These are phyloP conservation scores for Tetrahymena elliotti DNA, from an alignment of 73 alveolate genomes.

Conservation along the genomic window DNA sequence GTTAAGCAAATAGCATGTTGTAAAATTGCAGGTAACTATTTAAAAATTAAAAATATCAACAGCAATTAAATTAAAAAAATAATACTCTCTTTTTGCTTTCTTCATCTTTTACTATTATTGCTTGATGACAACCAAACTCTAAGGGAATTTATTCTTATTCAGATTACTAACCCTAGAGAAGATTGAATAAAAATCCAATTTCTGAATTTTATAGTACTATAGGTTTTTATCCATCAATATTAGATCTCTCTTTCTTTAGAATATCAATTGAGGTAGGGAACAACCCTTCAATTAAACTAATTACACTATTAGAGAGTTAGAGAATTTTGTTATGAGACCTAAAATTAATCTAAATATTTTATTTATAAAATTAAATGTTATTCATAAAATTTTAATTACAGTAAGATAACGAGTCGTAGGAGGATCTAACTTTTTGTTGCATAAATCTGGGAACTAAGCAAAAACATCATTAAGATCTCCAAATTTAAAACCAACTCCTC, in stretches of 20 bases:
- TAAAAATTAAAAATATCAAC: background rate
- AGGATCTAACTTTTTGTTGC: background rate
- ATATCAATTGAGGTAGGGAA: constrained; percentile 71
- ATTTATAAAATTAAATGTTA: background rate
- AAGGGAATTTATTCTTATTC: background rate
- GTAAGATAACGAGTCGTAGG: background rate
- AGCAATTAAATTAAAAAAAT: background rate
- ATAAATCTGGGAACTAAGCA: background rate
- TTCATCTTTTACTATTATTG: constrained; percentile 50
- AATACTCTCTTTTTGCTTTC: constrained; percentile 42
- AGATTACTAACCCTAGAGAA: background rate
- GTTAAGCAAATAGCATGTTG: constrained; percentile 58
- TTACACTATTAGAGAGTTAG: constrained; percentile 62
- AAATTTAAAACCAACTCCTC: constrained; percentile 73
- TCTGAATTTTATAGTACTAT: constrained; percentile 1
- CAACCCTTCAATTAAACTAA: constrained; percentile 47
- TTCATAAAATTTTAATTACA: background rate
- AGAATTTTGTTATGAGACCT: constrained; percentile 65
- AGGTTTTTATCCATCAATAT: constrained; percentile 60
- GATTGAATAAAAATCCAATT: background rate
- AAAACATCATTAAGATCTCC: background rate
- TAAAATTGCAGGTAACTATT: constrained; percentile 36
- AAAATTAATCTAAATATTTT: constrained; percentile 30
- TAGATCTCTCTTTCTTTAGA: constrained; percentile 53
- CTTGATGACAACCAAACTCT: constrained; percentile 64